Evolutionary conservation across 2,329 filamentous ascomycete genomes (phyloP).

Genomic region (Fusarium luffae): DNA sequence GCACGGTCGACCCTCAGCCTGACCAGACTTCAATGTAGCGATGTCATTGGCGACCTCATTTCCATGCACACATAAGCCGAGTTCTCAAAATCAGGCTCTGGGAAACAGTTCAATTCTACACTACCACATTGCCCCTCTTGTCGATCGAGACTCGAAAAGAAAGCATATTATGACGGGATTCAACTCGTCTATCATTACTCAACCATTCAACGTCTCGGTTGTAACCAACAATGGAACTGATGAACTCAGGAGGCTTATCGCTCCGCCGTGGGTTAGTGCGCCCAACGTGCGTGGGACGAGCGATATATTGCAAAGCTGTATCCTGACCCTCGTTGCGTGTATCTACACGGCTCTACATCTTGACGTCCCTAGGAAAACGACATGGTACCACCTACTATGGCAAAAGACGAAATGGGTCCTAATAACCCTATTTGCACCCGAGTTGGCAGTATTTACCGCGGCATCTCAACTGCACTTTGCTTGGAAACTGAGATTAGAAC

Average conservation of each 20-base stretch:
- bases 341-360: constrained; percentile 8
- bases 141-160: no score
- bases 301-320: constrained; percentile 4
- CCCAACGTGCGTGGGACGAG: neutral
- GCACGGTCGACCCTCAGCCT: no score
- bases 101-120: no score
- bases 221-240: neutral
- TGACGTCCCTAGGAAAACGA: neutral
- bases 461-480: neutral
- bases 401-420: neutral
- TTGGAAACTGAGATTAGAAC: fast-evolving
- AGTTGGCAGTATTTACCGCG: neutral
- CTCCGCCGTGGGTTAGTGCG: neutral
- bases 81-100: no score
- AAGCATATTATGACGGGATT: no score
- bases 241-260: neutral
- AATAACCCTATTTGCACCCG: neutral
- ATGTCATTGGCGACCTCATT: no score
- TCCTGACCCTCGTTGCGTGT: constrained; percentile 3
- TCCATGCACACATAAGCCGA: no score
- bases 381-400: neutral
- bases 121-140: no score
- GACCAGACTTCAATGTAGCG: no score
- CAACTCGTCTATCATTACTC: neutral
- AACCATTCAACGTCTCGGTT: neutral